Evolutionary conservation across 805 yeast genomes (phyloP), one percentile per base, ranked within the genome.

Genomic region (Hanseniaspora pseudoguilliermondii): DNA sequence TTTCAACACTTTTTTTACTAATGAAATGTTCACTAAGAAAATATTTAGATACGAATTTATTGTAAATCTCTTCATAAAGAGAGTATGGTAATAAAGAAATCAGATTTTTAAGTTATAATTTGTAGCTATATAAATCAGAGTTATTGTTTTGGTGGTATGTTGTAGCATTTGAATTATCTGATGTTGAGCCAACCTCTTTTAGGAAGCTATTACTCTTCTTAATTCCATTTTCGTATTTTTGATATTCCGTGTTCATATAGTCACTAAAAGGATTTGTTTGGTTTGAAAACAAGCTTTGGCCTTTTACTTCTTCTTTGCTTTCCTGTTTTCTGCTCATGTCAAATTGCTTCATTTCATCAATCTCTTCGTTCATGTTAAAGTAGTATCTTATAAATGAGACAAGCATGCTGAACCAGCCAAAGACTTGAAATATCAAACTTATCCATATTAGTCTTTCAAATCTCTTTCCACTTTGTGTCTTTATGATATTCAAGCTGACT

Each of bases 291-390:
- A 44, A 20, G 8, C 47, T 44, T 27, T 44, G 34, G 23, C 29
- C 18, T 44, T 27, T 27, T 16, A n/a, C 29, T n/a, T 39, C 15
- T 13, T 10, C 13, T n/a, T 38, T n/a, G 6, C 9, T 6, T 7
- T 21, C 25, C n/a, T 40, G 25, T 23, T 51, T 36, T 32, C 21
- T 27, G 18, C 8, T 34, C 1, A 20, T 23, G 13, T n/a, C 20
- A 18, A 51, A 13, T 23, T 51, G 15, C 27, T 51, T 51, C 21
- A 46, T 29, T 29, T 46, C 50, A 18, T 53, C 56, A 27, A 29
- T 10, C 15, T 53, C 56, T 32, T 53, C 47, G 34, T 53, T 53
- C 47, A 53, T 38, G n/a, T 53, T 53, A 34, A 35, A 51, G 27
- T 34, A 46, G 6, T 16, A 20, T 46, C 56, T 44, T 13, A 53